These are phyloP conservation scores for Sarocladiaceae sp. DNA, from an alignment of 2,329 filamentous ascomycete species.

Conservation along the genomic window DNA sequence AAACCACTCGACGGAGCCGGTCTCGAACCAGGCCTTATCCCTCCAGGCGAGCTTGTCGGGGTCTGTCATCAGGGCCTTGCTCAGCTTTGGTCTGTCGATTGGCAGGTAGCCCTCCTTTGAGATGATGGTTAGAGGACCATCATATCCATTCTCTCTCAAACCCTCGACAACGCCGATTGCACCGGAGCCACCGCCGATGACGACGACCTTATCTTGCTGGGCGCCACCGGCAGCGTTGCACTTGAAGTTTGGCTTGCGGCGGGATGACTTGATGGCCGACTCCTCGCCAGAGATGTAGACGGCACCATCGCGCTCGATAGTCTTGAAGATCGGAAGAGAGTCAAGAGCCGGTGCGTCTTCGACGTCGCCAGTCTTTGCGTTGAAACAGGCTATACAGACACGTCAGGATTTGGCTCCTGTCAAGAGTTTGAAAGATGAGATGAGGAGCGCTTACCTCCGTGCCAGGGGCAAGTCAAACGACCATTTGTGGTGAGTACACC, in stretches of 20 bases:
- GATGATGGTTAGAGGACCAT: slow-evolving; percentile 74
- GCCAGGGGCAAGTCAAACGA: slow-evolving; percentile 89
- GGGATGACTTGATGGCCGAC: slow-evolving; percentile 67
- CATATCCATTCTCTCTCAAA: slow-evolving; percentile 74
- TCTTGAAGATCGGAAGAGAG: slow-evolving; percentile 73
- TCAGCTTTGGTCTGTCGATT: slow-evolving; percentile 91
- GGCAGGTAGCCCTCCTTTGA: slow-evolving; percentile 78
- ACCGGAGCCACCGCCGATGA: slow-evolving; percentile 83
- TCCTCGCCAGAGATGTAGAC: slow-evolving; percentile 83
- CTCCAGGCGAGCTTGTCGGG: slow-evolving; percentile 71
- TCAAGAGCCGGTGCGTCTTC: slow-evolving; percentile 92
- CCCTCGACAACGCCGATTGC: slow-evolving; percentile 76
- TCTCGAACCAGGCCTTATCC: slow-evolving; percentile 69
- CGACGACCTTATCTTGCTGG: slow-evolving; percentile 62
- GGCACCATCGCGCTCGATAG: slow-evolving; percentile 72
- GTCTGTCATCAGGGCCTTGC: slow-evolving; percentile 85
- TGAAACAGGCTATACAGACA: slow-evolving; percentile 71
- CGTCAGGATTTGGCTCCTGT: slow-evolving; percentile 7
- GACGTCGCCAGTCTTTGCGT: slow-evolving; percentile 79
- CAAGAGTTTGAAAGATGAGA: neutral
- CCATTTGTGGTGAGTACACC: slow-evolving; percentile 79
- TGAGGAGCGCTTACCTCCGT: slow-evolving; percentile 62
- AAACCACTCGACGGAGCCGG: slow-evolving; percentile 50
- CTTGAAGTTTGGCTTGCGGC: slow-evolving; percentile 67
- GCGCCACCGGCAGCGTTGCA: slow-evolving; percentile 47